These are phyloP conservation scores for Fusarium sp. DNA, from an alignment of 2,329 filamentous ascomycete species.

Conservation along the genomic window DNA sequence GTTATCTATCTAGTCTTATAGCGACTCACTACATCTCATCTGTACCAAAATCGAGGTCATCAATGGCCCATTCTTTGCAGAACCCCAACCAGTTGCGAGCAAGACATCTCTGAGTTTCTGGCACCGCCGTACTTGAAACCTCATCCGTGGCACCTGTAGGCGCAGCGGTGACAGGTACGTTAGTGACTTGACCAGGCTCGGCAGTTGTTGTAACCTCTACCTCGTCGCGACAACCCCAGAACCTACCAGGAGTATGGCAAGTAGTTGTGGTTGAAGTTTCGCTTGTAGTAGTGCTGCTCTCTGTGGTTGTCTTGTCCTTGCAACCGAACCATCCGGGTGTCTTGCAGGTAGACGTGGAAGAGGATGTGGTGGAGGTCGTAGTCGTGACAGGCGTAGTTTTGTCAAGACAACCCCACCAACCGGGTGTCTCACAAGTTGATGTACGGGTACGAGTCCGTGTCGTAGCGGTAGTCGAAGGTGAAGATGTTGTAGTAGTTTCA, in stretches of 20 bases:
- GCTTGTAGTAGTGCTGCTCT: constrained; percentile 47
- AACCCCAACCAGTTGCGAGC: constrained; percentile 55
- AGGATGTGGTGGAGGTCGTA: constrained; percentile 58
- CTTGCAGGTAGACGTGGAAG: constrained; percentile 66
- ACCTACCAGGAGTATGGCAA: constrained; percentile 64
- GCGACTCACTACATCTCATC: constrained; percentile 48
- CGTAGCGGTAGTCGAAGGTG: constrained; percentile 60
- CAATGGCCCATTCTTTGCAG: constrained; percentile 54
- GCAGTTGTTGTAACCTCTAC: constrained; percentile 45
- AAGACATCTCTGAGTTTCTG: constrained; percentile 49
- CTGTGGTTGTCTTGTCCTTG: constrained; percentile 58
- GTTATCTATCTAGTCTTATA: not conserved
- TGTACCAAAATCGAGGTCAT: constrained; percentile 42
- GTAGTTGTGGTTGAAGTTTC: constrained; percentile 48
- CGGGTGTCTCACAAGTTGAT: constrained; percentile 88
- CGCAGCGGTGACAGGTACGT: constrained; percentile 46
- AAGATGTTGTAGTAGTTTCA: constrained; percentile 74
- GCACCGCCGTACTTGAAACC: constrained; percentile 38
- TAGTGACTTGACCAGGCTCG: constrained; percentile 50
- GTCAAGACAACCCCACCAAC: constrained; percentile 88
- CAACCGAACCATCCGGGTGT: constrained; percentile 76
- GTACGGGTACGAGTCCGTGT: constrained; percentile 81
- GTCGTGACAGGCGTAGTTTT: constrained; percentile 64
- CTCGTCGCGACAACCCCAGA: constrained; percentile 67
- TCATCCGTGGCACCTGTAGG: constrained; percentile 48